phyloP scores from a whole-genome alignment of 164 flowering plant species.

The Stephania cephalantha region DNA sequence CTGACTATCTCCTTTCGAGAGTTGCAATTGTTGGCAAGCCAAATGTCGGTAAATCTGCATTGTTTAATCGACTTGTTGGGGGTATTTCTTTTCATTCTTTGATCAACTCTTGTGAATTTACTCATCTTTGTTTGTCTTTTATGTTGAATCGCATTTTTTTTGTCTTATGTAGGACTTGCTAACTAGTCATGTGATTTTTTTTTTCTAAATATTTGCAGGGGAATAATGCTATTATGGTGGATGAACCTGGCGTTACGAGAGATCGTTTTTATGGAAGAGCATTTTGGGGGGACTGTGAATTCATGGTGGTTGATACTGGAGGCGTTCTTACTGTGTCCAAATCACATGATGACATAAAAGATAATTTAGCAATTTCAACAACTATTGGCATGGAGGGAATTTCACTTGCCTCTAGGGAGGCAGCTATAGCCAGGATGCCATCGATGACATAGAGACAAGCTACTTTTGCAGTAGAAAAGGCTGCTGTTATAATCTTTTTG shows the following conservation, averaged over 20 bases:
- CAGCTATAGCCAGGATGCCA: slow-evolving; percentile 97
- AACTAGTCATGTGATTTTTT: background rate
- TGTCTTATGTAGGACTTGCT: background rate
- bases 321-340: slow-evolving; percentile 82
- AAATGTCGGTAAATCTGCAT: slow-evolving; percentile 98
- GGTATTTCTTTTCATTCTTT: slow-evolving; percentile 35
- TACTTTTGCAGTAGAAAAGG: slow-evolving; percentile 78
- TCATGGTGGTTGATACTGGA: slow-evolving; percentile 95
- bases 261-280: slow-evolving; percentile 95
- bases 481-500: slow-evolving; percentile 72
- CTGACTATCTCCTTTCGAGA: slow-evolving; percentile 82
- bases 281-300: slow-evolving; percentile 86
- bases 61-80: slow-evolving; percentile 96
- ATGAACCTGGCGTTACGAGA: slow-evolving; percentile 99
- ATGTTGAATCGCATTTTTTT: background rate
- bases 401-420: slow-evolving; percentile 79
- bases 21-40: slow-evolving; percentile 97
- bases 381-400: slow-evolving; percentile 96
- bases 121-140: background rate
- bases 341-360: slow-evolving; percentile 61
- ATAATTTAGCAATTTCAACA: slow-evolving; percentile 72
- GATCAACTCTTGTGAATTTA: background rate
- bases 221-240: slow-evolving; percentile 87
- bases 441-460: slow-evolving; percentile 94
- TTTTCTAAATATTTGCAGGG: slow-evolving; percentile 38